These are phyloP conservation scores for Camptophora hylomeconis DNA, from an alignment of 2,329 filamentous ascomycete genomes.

Conservation along the genomic window DNA sequence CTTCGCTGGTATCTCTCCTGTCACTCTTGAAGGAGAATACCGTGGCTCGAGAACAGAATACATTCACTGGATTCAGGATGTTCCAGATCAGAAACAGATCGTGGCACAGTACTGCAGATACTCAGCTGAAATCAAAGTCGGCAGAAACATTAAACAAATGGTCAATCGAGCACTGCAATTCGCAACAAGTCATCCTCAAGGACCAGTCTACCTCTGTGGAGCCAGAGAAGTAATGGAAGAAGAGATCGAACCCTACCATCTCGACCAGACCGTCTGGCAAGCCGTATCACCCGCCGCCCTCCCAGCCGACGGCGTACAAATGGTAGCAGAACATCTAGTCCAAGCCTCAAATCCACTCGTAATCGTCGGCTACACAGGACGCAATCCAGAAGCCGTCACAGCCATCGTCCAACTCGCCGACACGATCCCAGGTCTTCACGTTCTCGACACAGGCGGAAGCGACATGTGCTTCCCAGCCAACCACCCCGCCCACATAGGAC, in stretches of 20 bases:
- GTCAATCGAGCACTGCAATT: constrained; percentile 76
- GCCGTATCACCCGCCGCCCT: constrained; percentile 55
- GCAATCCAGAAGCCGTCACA: constrained; percentile 29
- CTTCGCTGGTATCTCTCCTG: constrained; percentile 66
- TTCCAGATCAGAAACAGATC: constrained; percentile 69
- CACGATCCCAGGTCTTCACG: constrained; percentile 33
- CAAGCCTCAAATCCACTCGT: constrained; percentile 35
- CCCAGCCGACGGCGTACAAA: constrained; percentile 32
- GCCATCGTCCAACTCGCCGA: constrained; percentile 36
- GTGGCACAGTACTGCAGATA: constrained; percentile 78
- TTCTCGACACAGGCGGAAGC: constrained; percentile 39
- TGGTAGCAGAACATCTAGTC: constrained; percentile 31
- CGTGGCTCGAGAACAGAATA: constrained; percentile 68
- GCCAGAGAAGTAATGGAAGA: constrained; percentile 77
- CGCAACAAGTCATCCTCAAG: constrained; percentile 61
- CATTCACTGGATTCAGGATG: constrained; percentile 78
- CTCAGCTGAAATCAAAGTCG: constrained; percentile 67
- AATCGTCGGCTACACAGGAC: constrained; percentile 39
- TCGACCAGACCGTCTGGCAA: constrained; percentile 59
- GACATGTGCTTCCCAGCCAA: constrained; percentile 39
- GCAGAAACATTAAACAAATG: constrained; percentile 77
- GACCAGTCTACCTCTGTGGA: constrained; percentile 67
- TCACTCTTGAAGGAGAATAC: constrained; percentile 65
- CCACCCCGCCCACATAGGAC: constrained; percentile 48
- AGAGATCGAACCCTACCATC: constrained; percentile 58